Evolutionary conservation across 164 flowering plant genomes (phyloP).

Genomic region (Brasenia schreberi): DNA sequence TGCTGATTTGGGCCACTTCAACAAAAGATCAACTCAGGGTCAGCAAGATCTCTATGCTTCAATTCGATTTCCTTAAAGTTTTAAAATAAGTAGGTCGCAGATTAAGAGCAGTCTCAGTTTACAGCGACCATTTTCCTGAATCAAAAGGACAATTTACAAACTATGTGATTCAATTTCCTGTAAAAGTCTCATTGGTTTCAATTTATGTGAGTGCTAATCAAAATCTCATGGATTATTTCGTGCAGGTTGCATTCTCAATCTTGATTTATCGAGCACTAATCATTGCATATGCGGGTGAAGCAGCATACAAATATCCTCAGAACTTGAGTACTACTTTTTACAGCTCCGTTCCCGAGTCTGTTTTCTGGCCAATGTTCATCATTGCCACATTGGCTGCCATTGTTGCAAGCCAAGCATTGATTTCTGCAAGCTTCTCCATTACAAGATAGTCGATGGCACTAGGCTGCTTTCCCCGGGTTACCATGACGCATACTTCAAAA

Average conservation of each 20-base stretch:
- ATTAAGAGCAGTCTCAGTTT: too few relatives aligned
- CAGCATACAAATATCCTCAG: conserved; percentile 20
- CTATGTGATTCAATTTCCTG: too few relatives aligned
- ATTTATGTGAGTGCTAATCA: too few relatives aligned
- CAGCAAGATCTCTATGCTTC: too few relatives aligned
- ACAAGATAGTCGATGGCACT: conserved; percentile 15
- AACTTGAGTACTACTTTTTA: conserved; percentile 9
- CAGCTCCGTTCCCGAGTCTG: conserved; percentile 12
- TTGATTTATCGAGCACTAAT: conserved; percentile 10
- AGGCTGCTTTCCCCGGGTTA: conserved; percentile 24
- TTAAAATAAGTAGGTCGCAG: too few relatives aligned
- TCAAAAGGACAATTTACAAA: too few relatives aligned
- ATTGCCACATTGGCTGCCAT: conserved; percentile 15
- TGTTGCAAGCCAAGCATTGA: conserved; percentile 18
- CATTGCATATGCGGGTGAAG: conserved; percentile 13
- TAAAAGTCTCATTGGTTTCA: too few relatives aligned
- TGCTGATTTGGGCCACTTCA: conserved; percentile 17
- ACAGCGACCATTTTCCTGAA: too few relatives aligned
- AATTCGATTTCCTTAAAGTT: not conserved
- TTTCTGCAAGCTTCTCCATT: conserved; percentile 19
- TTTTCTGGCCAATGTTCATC: conserved; percentile 20
- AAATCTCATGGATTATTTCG: too few relatives aligned
- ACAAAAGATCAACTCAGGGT: conserved; percentile 9
- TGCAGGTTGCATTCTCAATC: conserved; percentile 13
- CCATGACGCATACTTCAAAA: conserved; percentile 14